Percentiles rank a stretch among this genome's conserved stretches.
Conservation (phyloP, 1,284 basidiomycete species). For the Rhodotorula sp. region DNA sequence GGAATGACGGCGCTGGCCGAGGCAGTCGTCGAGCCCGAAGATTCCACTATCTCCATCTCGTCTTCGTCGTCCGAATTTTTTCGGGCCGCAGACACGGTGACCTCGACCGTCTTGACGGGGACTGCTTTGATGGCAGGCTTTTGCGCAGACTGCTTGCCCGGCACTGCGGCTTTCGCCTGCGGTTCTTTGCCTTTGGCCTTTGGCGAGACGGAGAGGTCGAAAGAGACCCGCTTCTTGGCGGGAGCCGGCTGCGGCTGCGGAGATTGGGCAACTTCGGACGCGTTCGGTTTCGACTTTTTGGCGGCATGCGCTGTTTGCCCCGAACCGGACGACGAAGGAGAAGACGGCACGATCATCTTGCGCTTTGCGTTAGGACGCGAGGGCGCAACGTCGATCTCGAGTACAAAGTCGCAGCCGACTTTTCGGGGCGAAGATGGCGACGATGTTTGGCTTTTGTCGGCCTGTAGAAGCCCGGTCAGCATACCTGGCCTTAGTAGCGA, state of each 20-base stretch:
- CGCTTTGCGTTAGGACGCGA: conserved; percentile 4
- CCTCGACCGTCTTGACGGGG: background rate
- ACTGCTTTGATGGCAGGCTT: background rate
- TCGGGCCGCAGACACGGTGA: background rate
- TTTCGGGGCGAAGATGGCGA: background rate
- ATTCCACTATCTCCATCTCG: background rate
- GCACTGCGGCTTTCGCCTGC: too few species aligned
- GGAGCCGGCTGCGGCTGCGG: background rate
- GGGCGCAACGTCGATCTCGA: background rate
- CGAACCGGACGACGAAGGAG: background rate
- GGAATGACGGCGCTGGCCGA: conserved; percentile 9
- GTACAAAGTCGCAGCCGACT: background rate
- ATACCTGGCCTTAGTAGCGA: too few species aligned
- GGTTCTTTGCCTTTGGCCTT: background rate
- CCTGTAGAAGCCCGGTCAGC: too few species aligned
- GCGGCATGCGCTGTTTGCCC: background rate
- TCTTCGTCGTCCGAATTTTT: background rate
- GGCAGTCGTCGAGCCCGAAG: conserved; percentile 2
- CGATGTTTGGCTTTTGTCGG: too few species aligned
- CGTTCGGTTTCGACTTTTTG: background rate
- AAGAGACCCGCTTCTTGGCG: conserved; percentile 16
- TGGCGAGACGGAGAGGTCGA: conserved; percentile 4
- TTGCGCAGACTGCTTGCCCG: background rate
- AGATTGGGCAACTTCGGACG: background rate
- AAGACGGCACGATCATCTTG: conserved; percentile 13